Conservation (phyloP, 129 eudicot genomes). For the Chrysanthemum makinoi region DNA sequence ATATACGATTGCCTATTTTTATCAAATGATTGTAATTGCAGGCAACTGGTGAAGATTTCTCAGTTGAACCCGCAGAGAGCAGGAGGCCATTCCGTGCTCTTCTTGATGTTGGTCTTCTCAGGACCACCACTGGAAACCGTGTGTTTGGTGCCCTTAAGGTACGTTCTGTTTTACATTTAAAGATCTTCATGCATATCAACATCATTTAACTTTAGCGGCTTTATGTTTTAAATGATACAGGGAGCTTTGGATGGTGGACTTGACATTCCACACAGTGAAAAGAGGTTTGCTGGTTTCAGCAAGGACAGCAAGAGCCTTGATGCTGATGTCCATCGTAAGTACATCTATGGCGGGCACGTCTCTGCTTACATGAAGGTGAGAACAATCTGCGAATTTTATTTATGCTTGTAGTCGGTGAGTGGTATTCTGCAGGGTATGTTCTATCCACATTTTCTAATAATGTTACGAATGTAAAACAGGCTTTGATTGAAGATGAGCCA, state of each 20-base stretch:
- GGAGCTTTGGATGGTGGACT: constrained; percentile 99
- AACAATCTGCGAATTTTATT: no score
- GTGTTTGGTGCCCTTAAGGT: constrained; percentile 98
- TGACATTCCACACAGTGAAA: constrained; percentile 94
- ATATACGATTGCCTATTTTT: not conserved
- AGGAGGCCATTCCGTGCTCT: constrained; percentile 97
- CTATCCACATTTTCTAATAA: not conserved
- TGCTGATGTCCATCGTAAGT: constrained; percentile 82
- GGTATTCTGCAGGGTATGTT: not conserved
- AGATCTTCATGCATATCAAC: not conserved
- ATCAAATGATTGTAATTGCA: not conserved
- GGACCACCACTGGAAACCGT: constrained; percentile 94
- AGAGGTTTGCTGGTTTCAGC: constrained; percentile 86
- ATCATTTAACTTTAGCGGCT: not conserved
- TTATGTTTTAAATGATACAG: constrained; percentile 32
- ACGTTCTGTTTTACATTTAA: not conserved
- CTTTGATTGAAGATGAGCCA: constrained; percentile 80
- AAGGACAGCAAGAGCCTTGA: constrained; percentile 87
- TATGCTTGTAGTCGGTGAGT: no score
- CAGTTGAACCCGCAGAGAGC: constrained; percentile 89
- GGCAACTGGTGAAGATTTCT: constrained; percentile 97
- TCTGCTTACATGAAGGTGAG: constrained; percentile 78
- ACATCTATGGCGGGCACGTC: constrained; percentile 89
- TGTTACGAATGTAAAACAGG: constrained; percentile 25
- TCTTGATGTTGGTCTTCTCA: constrained; percentile 86